Percentiles rank a stretch among this genome's conserved stretches.
Evolutionary conservation across 208 protist species (phyloP).

Genomic region (Trypanosoma conorhini): DNA sequence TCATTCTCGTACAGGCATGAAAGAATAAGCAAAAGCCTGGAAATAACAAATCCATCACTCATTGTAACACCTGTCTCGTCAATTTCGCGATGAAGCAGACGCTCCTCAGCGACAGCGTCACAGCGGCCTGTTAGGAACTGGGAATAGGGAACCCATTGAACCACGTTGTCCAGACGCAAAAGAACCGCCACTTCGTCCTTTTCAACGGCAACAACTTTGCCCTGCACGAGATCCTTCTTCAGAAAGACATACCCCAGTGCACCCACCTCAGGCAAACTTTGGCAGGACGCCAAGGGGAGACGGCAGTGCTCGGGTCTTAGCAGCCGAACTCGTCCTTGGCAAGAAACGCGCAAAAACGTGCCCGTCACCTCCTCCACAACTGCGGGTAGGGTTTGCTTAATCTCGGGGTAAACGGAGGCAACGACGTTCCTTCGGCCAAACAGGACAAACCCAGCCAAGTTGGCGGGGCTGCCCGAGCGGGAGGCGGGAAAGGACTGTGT

Average conservation of each 20-base stretch:
- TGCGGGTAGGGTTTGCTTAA: slow-evolving; percentile 31
- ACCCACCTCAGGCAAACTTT: slow-evolving; percentile 15
- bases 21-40: slow-evolving; percentile 78
- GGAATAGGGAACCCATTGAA: slow-evolving; percentile 32
- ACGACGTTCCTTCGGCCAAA: slow-evolving; percentile 64
- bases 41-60: slow-evolving; percentile 84
- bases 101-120: slow-evolving; percentile 57
- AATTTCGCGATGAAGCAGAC: slow-evolving; percentile 41
- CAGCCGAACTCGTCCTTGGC: slow-evolving; percentile 37
- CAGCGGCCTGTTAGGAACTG: slow-evolving; percentile 55
- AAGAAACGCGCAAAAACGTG: slow-evolving; percentile 47
- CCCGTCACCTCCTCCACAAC: slow-evolving; percentile 52
- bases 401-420: slow-evolving; percentile 70
- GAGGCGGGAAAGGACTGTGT: slow-evolving; percentile 38
- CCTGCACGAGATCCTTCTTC: slow-evolving; percentile 65
- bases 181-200: slow-evolving; percentile 39
- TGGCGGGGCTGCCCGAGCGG: background rate
- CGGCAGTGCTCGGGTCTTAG: slow-evolving; percentile 77
- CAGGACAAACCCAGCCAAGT: slow-evolving; percentile 73
- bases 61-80: slow-evolving; percentile 48
- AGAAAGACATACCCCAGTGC: slow-evolving; percentile 68
- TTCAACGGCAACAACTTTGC: slow-evolving; percentile 42
- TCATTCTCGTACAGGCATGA: slow-evolving; percentile 84
- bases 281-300: slow-evolving; percentile 54
- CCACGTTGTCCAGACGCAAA: slow-evolving; percentile 38